Conservation (phyloP, 1,284 basidiomycete genomes). For the Hemileccinum hortonii region DNA sequence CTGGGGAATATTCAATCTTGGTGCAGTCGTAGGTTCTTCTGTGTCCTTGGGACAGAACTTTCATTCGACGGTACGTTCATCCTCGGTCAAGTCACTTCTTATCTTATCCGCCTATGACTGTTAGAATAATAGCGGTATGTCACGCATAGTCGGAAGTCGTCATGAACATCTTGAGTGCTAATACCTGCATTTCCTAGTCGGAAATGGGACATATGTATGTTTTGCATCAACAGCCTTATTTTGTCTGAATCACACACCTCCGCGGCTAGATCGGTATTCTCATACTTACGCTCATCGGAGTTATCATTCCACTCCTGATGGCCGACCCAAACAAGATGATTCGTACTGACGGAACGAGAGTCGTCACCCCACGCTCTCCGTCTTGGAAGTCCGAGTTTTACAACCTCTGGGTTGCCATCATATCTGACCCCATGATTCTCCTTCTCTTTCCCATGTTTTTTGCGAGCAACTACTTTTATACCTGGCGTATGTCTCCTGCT, state of each 20-base stretch:
- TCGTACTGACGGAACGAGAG: constrained; percentile 38
- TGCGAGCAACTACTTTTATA: constrained; percentile 39
- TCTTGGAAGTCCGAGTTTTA: constrained; percentile 37
- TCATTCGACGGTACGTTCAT: constrained; percentile 32
- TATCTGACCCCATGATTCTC: constrained; percentile 36
- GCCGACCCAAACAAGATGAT: constrained; percentile 37
- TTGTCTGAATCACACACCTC: too few relatives aligned
- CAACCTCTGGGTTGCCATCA: constrained; percentile 33
- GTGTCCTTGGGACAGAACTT: constrained; percentile 56
- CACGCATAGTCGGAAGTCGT: not conserved
- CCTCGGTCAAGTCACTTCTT: not conserved
- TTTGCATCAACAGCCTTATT: not conserved
- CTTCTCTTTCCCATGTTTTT: constrained; percentile 41
- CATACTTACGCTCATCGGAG: constrained; percentile 34
- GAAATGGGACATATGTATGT: constrained; percentile 35
- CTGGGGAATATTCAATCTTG: constrained; percentile 68
- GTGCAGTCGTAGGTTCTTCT: constrained; percentile 60
- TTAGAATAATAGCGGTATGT: constrained; percentile 20
- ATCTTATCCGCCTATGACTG: not conserved
- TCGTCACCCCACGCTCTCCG: constrained; percentile 31
- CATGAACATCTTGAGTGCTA: not conserved
- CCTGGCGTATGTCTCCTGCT: constrained; percentile 31
- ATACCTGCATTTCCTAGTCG: constrained; percentile 14
- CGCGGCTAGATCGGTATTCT: constrained; percentile 33
- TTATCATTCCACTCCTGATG: constrained; percentile 36